Base-by-base conservation (phyloP, 2,329 filamentous ascomycete genomes). In the Talaromyces sp. region DNA sequence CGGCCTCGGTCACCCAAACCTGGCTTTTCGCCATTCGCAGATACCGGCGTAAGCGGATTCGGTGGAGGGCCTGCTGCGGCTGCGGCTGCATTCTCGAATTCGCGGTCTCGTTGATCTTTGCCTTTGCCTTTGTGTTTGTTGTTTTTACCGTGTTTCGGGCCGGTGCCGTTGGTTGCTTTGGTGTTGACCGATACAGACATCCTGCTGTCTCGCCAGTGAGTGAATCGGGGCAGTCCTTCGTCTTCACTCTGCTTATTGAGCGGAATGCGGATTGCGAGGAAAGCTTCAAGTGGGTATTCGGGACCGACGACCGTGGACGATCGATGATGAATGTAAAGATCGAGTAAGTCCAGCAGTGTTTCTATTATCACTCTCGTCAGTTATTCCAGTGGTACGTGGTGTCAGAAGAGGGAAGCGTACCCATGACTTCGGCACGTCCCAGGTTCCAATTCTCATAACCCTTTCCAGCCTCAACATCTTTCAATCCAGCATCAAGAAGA, bases 241-340 rank as follows among this genome's bases (percentile, higher is more conserved):
- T 84, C 81, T 61, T 92, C 89, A 59, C 92, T 85, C 78, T 96
- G 90, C 71, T 91, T 87, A 77, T 98, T 97, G 68, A 97, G 84
- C 27, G 87, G 84, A 68, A 98, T 97, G 74, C 95, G 92, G 70
- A 96, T 88, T 68, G 90, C 87, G 73, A 98, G 91, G 75, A 97
- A 94, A 62, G 85, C 85, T 70, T 94, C 89, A 50, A 94, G 83
- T 56, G 89, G 86, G 77, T 92, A 90, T 57, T 86, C 81, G 17
- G 85, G 82, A 7, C 93, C 93, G 22, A 97, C 82, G 60, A 89
- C 87, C 39, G 93, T 97, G 61, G 85, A 83, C 69, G 87, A 86
- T 63, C 87, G 87, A 74, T 96, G 90, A 73, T 96, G 91, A 0
- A 92, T 95, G 77, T 97, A 98, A 2, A 98, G 85, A 73, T 99